Evolutionary conservation across 164 flowering plant genomes (phyloP).

Genomic region (Kalanchoe fedtschenkoi): DNA sequence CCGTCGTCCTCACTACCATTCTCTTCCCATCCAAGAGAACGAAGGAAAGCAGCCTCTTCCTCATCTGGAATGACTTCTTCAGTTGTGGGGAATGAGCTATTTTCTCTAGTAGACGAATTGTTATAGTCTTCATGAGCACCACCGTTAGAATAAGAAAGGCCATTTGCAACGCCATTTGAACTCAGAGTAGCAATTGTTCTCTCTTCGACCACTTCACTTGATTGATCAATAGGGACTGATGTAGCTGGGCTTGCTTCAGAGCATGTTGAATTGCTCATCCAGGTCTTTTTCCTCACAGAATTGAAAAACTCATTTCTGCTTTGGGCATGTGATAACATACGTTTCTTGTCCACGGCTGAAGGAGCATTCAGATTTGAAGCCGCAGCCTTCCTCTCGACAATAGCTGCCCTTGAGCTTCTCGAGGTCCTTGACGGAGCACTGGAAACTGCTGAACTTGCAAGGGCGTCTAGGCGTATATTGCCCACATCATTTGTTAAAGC

Average conservation of each 20-base stretch:
- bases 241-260: slow-evolving; percentile 23
- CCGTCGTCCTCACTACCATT: slow-evolving; percentile 58
- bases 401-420: slow-evolving; percentile 24
- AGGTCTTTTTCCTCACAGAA: slow-evolving; percentile 59
- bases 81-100: slow-evolving; percentile 13
- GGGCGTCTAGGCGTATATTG: slow-evolving; percentile 17
- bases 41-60: slow-evolving; percentile 70
- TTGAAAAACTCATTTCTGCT: slow-evolving; percentile 81
- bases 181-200: slow-evolving; percentile 12
- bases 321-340: slow-evolving; percentile 47
- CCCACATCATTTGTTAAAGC: slow-evolving; percentile 29
- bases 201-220: slow-evolving; percentile 23
- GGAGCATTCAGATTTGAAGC: slow-evolving; percentile 20
- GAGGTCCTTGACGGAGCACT: slow-evolving; percentile 33
- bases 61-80: slow-evolving; percentile 36
- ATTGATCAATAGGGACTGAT: slow-evolving; percentile 27
- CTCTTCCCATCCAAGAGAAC: slow-evolving; percentile 92
- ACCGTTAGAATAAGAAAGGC: slow-evolving; percentile 25
- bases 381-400: slow-evolving; percentile 40
- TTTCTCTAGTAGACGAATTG: slow-evolving; percentile 18
- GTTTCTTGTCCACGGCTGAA: slow-evolving; percentile 39
- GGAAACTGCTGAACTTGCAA: slow-evolving; percentile 25
- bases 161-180: slow-evolving; percentile 25
- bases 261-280: slow-evolving; percentile 15
- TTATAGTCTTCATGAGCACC: slow-evolving; percentile 22